Evolutionary conservation across 768 basidiomycete species (phyloP).

Genomic region (Agrocybe chaxingu): DNA sequence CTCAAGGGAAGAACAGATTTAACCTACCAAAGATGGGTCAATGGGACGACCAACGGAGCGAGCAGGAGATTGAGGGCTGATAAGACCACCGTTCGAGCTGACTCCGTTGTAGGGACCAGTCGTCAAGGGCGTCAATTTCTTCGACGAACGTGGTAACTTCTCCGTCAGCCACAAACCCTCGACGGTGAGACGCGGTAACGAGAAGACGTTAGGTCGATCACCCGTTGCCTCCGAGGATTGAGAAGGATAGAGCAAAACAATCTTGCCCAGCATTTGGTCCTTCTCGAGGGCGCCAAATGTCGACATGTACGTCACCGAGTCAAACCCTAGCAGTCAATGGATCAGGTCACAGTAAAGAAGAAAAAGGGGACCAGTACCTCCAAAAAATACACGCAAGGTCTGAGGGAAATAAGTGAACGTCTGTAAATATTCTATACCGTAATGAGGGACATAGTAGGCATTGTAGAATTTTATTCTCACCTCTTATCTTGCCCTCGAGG

Average conservation of each 20-base stretch:
- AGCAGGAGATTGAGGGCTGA: conserved; percentile 63
- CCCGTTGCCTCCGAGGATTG: conserved; percentile 31
- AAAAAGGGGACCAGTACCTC: conserved; percentile 35
- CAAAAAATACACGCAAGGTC: conserved; percentile 70
- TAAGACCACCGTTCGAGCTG: conserved; percentile 56
- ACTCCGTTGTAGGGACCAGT: conserved; percentile 41
- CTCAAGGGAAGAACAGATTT: not conserved
- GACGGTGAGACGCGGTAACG: conserved; percentile 51
- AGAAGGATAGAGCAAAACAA: conserved; percentile 57
- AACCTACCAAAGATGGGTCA: conserved; percentile 62
- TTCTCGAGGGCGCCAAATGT: conserved; percentile 54
- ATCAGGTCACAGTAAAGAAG: not conserved
- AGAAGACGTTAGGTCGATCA: conserved; percentile 39
- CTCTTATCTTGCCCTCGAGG: conserved; percentile 69
- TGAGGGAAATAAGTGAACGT: conserved; percentile 72
- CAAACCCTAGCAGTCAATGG: conserved; percentile 41
- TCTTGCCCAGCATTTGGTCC: conserved; percentile 62
- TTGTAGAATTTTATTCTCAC: conserved; percentile 30
- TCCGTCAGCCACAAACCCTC: conserved; percentile 48
- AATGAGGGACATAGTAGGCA: not conserved
- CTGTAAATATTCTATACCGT: conserved; percentile 58
- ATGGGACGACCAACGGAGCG: conserved; percentile 43
- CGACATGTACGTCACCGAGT: conserved; percentile 52
- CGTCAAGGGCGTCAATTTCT: conserved; percentile 45
- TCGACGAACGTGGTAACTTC: conserved; percentile 29